These are phyloP conservation scores for Fusarium palustre DNA, from an alignment of 2,329 filamentous ascomycete species.

Conservation along the genomic window DNA sequence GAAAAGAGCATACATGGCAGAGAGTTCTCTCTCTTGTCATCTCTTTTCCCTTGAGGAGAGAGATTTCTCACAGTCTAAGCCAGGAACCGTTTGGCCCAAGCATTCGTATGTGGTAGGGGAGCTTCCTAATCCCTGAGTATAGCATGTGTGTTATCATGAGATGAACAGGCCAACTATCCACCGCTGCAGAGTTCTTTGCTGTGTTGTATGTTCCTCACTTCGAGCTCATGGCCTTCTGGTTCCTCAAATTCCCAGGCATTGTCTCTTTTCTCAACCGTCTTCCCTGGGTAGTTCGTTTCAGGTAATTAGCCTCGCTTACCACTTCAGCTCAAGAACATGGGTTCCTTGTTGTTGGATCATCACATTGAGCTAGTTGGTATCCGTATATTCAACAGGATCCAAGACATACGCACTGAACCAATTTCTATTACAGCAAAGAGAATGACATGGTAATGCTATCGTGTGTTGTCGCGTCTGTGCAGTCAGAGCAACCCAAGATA, in stretches of 20 bases:
- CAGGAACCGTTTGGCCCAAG: neutral
- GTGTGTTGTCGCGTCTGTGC: neutral
- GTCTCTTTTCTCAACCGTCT: conserved; percentile 5
- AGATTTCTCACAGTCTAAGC: conserved; percentile 9
- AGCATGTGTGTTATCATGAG: neutral
- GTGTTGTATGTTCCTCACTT: neutral
- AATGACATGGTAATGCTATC: neutral
- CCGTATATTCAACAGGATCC: neutral
- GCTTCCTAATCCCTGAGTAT: neutral
- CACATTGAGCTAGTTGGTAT: neutral
- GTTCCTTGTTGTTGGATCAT: neutral
- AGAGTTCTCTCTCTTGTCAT: conserved; percentile 31
- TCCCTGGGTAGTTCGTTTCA: conserved; percentile 13
- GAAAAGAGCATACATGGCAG: conserved; percentile 4
- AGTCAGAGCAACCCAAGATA: neutral
- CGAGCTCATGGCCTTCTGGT: neutral
- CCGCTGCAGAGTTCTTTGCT: neutral
- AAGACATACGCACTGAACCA: neutral
- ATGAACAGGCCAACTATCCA: neutral
- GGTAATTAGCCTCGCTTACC: conserved; percentile 4
- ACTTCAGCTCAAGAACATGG: conserved; percentile 20
- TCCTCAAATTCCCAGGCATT: neutral
- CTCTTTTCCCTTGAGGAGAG: conserved; percentile 39
- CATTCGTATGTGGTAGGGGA: neutral
- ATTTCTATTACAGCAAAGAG: neutral